A percentile compares a stretch with the other conserved stretches of the same genome.
phyloP scores from a whole-genome alignment of 768 basidiomycete species.

The Cystofilobasidium ferigula region DNA sequence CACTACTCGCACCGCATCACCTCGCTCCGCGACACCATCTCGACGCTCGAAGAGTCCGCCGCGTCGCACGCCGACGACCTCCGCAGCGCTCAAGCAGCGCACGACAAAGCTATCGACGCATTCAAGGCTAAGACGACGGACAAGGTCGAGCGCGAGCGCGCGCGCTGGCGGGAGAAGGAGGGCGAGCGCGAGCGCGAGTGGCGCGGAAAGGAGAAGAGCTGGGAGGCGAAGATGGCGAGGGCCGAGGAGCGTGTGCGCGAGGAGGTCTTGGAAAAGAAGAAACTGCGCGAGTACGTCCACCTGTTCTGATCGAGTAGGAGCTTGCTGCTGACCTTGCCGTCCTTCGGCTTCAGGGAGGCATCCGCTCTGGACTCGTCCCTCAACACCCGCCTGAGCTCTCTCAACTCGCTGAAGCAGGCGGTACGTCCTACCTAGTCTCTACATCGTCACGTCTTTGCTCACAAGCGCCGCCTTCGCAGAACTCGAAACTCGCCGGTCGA shows the following conservation, averaged over 20 bases:
- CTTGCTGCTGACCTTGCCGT: too few relatives aligned
- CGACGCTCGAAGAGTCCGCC: not conserved
- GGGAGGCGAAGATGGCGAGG: not conserved
- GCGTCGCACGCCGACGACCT: not conserved
- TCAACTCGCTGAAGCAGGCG: not conserved
- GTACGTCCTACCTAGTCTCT: not conserved
- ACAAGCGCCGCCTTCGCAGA: not conserved
- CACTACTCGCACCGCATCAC: conserved; percentile 7
- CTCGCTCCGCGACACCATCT: not conserved
- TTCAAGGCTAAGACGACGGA: not conserved
- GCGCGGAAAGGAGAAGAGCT: conserved; percentile 1
- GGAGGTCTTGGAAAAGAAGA: not conserved
- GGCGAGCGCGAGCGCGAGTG: not conserved
- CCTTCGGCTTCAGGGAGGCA: not conserved
- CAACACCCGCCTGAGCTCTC: not conserved
- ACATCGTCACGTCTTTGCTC: not conserved
- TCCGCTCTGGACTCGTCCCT: not conserved
- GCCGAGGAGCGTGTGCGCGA: not conserved
- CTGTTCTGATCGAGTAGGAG: not conserved
- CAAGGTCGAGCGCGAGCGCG: conserved; percentile 9
- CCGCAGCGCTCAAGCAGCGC: not conserved
- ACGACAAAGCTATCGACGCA: not conserved
- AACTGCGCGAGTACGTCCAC: not conserved
- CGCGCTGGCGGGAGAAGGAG: not conserved
- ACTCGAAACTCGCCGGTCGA: not conserved